Evolutionary conservation across 129 eudicot genomes (phyloP).

Genomic region (Escallonia rubra): DNA sequence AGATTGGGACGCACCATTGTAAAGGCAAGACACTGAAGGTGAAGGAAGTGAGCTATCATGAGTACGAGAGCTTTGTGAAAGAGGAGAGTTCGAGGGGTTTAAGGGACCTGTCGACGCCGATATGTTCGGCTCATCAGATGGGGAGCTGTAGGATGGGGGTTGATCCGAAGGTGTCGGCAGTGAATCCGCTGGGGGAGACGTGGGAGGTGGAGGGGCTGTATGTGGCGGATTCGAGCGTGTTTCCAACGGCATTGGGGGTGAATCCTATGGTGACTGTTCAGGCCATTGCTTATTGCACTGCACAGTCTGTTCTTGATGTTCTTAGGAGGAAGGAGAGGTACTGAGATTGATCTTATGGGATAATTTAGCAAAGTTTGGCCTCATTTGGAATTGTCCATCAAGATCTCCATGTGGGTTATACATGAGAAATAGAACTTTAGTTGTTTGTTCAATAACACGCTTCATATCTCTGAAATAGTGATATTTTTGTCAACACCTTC

Average conservation of each 20-base stretch:
- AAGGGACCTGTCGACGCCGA: conserved; percentile 30
- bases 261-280: conserved; percentile 79
- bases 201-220: conserved; percentile 77
- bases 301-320: conserved; percentile 47
- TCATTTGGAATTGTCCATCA: too few relatives aligned
- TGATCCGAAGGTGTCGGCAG: conserved; percentile 39
- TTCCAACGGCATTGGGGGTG: conserved; percentile 79
- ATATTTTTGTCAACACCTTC: too few relatives aligned
- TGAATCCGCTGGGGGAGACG: conserved; percentile 55
- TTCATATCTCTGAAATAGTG: too few relatives aligned
- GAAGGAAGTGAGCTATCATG: conserved; percentile 31
- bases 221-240: conserved; percentile 69
- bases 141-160: conserved; percentile 85
- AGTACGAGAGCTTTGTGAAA: conserved; percentile 55
- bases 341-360: background rate
- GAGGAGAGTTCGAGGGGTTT: conserved; percentile 52
- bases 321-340: conserved; percentile 31
- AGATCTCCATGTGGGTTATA: too few relatives aligned
- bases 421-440: too few relatives aligned
- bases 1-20: conserved; percentile 52
- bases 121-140: conserved; percentile 84
- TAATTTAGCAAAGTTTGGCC: background rate
- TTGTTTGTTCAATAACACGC: too few relatives aligned
- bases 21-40: conserved; percentile 44
- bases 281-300: conserved; percentile 71